Percentiles rank a stretch among this genome's conserved stretches.
Evolutionary conservation across 768 basidiomycete species (phyloP).

Genomic region (Leccinum imitatum): DNA sequence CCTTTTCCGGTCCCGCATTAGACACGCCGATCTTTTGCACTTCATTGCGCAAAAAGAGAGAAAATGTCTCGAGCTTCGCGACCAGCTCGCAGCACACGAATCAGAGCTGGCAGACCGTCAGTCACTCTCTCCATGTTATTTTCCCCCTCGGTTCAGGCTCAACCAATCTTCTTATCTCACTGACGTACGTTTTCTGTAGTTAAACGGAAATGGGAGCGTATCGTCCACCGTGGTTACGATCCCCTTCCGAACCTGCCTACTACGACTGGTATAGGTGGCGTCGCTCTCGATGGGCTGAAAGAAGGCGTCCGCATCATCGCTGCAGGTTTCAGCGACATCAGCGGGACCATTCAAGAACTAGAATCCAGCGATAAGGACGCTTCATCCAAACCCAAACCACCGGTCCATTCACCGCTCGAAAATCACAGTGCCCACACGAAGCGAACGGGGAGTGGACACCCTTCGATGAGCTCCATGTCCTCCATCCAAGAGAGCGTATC

Average conservation of each 20-base stretch:
- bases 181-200: slow-evolving; percentile 38
- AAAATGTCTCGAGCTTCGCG: slow-evolving; percentile 76
- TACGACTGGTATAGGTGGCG: slow-evolving; percentile 14
- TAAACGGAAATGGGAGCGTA: slow-evolving; percentile 83
- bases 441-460: slow-evolving; percentile 31
- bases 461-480: slow-evolving; percentile 48
- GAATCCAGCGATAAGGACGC: neutral
- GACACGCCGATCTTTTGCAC: slow-evolving; percentile 78
- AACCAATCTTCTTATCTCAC: neutral
- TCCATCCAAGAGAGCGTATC: slow-evolving; percentile 36
- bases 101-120: slow-evolving; percentile 64
- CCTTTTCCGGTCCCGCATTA: slow-evolving; percentile 26
- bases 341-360: slow-evolving; percentile 20
- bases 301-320: slow-evolving; percentile 64
- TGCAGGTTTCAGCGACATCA: slow-evolving; percentile 40
- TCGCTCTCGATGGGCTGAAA: slow-evolving; percentile 55
- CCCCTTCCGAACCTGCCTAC: slow-evolving; percentile 1
- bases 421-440: slow-evolving; percentile 20
- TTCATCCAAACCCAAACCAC: neutral
- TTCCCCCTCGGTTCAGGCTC: neutral
- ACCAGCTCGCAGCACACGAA: slow-evolving; percentile 71
- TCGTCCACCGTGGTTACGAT: slow-evolving; percentile 56
- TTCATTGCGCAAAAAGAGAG: slow-evolving; percentile 88
- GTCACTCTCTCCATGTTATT: slow-evolving; percentile 16
- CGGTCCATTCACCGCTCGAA: slow-evolving; percentile 9